A percentile compares a stretch with the other conserved stretches of the same genome.
Evolutionary conservation across 441 rosid species (phyloP).

Genomic region (Codiaeum variegatum): DNA sequence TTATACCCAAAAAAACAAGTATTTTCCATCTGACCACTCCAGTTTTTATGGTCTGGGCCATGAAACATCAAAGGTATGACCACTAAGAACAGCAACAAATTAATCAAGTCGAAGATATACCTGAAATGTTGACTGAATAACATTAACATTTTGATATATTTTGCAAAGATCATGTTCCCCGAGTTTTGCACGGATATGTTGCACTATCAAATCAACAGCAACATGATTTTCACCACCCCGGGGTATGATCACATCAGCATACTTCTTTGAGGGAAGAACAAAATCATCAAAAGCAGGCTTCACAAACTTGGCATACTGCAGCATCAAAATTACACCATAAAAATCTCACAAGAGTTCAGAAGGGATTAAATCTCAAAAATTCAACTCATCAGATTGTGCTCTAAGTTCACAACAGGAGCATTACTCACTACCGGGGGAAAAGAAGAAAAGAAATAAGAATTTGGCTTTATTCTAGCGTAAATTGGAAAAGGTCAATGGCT

Average conservation of each 20-base stretch:
- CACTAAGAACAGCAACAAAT: not conserved
- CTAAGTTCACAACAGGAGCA: slow-evolving; percentile 11
- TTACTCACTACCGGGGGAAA: not conserved
- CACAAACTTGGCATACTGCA: slow-evolving; percentile 96
- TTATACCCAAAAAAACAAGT: not conserved
- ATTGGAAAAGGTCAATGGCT: not conserved
- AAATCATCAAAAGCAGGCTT: slow-evolving; percentile 99
- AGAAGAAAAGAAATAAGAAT: not conserved
- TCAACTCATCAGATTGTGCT: not conserved
- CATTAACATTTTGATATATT: slow-evolving; percentile 75
- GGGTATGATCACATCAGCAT: slow-evolving; percentile 93
- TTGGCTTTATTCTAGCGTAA: not conserved
- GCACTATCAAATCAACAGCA: slow-evolving; percentile 93
- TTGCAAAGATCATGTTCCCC: slow-evolving; percentile 97
- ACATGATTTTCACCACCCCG: slow-evolving; percentile 98
- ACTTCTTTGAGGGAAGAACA: slow-evolving; percentile 91
- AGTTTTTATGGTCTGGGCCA: not conserved
- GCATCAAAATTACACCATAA: slow-evolving; percentile 21
- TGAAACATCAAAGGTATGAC: not conserved
- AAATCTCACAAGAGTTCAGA: not conserved
- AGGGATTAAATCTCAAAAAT: not conserved
- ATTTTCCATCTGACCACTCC: not conserved
- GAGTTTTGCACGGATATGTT: slow-evolving; percentile 91
- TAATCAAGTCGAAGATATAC: slow-evolving; percentile 30
- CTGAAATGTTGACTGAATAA: slow-evolving; percentile 94